Base-by-base conservation (phyloP, 2,329 filamentous ascomycete genomes). In the Shiraia sp. region DNA sequence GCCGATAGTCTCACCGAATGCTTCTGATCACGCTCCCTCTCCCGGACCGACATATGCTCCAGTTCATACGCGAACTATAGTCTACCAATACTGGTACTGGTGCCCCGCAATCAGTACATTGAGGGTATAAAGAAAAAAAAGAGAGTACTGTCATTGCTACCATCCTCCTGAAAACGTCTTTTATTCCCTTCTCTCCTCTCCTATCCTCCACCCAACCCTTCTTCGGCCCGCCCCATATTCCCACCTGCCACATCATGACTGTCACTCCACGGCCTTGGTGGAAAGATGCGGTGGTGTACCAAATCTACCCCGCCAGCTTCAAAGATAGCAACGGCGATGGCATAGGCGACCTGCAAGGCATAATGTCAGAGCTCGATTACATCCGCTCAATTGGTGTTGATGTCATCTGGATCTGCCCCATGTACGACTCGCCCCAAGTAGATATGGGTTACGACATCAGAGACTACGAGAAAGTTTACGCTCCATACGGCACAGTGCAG, bases 221-320 rank as follows among this genome's bases (percentile, higher is more conserved):
- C 30, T 30, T 28, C 24, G 10, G 10, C 14, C 17, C 31, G 16
- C 10, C 23, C 15, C 12, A 32, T 33, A 28, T 17, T n/a, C n/a
- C 2, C 13, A 6, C 23, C 10, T 24, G 5, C 9, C 6, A 45
- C 46, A 50, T 27, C 17, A 68, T 68, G 64, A 68, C 61, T 13
- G 50, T 66, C 40, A 40, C 51, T 23, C 53, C 60, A 40, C 59
- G 61, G 36, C 60, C 60, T 55, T 83, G 80, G 80, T 83, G 81
- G 80, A 82, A 82, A 52, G 79, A 83, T 59, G 75, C 73, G 36
- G 73, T 77, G 8, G 78, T 83, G 15, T 84, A 84, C 58, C 79
- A 84, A 50, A 76, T 84, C 47, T 84, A 83, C 58, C 79, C 80
- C 2, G 76, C 80, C n/a, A 80, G 77, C 17, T 83, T 83, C 69